These are phyloP conservation scores for Neonectria hederae DNA, from an alignment of 2,329 filamentous ascomycete genomes.

Conservation along the genomic window DNA sequence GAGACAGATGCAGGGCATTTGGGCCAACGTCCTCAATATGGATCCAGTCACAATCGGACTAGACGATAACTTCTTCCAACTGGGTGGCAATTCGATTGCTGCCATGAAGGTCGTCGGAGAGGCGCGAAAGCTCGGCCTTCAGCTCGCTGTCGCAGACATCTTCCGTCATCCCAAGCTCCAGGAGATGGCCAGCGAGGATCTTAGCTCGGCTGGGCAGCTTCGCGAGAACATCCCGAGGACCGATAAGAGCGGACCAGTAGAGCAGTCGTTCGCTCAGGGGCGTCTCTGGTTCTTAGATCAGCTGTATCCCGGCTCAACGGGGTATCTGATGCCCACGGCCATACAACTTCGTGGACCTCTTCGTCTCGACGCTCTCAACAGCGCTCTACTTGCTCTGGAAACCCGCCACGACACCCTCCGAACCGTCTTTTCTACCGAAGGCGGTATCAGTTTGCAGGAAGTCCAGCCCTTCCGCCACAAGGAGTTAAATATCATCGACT, in stretches of 20 bases:
- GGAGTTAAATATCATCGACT: constrained; percentile 3
- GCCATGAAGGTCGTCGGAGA: constrained; percentile 60
- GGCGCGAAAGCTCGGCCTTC: constrained; percentile 50
- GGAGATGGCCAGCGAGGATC: constrained; percentile 15
- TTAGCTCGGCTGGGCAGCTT: constrained; percentile 11
- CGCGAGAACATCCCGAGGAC: not conserved
- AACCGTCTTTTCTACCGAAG: constrained; percentile 23
- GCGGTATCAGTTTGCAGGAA: constrained; percentile 13
- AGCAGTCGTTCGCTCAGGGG: not conserved
- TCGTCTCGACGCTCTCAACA: constrained; percentile 13
- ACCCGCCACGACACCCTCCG: constrained; percentile 32
- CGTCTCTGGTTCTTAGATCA: constrained; percentile 34
- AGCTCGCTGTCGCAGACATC: constrained; percentile 44
- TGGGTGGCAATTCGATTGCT: constrained; percentile 59
- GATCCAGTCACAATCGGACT: constrained; percentile 47
- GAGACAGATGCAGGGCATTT: constrained; percentile 45
- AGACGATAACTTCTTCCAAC: constrained; percentile 58
- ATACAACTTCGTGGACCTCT: constrained; percentile 24
- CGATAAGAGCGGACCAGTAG: constrained; percentile 9
- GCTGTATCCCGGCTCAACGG: constrained; percentile 24
- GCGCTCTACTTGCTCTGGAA: constrained; percentile 25
- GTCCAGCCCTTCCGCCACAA: constrained; percentile 10
- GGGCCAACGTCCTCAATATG: constrained; percentile 49
- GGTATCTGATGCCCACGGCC: constrained; percentile 27
- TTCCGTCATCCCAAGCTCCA: constrained; percentile 6